A percentile compares a stretch with the other conserved stretches of the same genome.
These are phyloP conservation scores for Pseudocercospora ulei DNA, from an alignment of 2,329 filamentous ascomycete genomes.

Conservation along the genomic window DNA sequence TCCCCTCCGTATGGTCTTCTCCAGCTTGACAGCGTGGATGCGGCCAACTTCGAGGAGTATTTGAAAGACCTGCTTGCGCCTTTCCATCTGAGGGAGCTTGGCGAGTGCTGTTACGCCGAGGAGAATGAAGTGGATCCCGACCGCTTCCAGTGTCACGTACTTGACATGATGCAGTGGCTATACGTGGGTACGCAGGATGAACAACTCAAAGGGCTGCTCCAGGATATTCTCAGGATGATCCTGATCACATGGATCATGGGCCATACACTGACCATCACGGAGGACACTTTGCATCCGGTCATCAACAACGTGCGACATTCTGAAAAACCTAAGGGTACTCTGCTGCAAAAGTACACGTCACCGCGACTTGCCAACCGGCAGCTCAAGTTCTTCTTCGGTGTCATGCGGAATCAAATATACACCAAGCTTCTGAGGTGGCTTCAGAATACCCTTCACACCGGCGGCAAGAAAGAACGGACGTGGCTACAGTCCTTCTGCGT, in stretches of 20 bases:
- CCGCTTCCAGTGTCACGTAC: constrained; percentile 37
- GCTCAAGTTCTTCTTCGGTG: constrained; percentile 44
- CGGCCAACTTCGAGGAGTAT: constrained; percentile 40
- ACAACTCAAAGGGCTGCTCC: constrained; percentile 37
- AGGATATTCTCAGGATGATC: constrained; percentile 40
- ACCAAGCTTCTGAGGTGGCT: constrained; percentile 40
- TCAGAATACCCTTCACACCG: constrained; percentile 41
- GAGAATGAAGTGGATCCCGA: constrained; percentile 37
- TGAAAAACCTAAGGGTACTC: constrained; percentile 24
- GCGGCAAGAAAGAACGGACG: constrained; percentile 36
- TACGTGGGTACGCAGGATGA: constrained; percentile 32
- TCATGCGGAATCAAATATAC: constrained; percentile 39
- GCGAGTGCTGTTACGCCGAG: constrained; percentile 39
- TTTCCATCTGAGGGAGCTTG: constrained; percentile 38
- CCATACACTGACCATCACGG: constrained; percentile 40
- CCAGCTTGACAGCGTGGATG: constrained; percentile 39
- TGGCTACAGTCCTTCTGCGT: constrained; percentile 43
- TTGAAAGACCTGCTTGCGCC: constrained; percentile 37
- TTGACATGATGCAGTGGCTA: constrained; percentile 36
- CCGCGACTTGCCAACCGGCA: constrained; percentile 44
- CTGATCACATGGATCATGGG: constrained; percentile 44
- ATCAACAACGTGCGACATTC: constrained; percentile 37
- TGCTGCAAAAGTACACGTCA: constrained; percentile 24
- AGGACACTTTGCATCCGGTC: constrained; percentile 34
- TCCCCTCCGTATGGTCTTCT: constrained; percentile 42